A percentile compares a stretch with the other conserved stretches of the same genome.
phyloP scores from a whole-genome alignment of 2,329 filamentous ascomycete species.

The Aspergillus fischeri region DNA sequence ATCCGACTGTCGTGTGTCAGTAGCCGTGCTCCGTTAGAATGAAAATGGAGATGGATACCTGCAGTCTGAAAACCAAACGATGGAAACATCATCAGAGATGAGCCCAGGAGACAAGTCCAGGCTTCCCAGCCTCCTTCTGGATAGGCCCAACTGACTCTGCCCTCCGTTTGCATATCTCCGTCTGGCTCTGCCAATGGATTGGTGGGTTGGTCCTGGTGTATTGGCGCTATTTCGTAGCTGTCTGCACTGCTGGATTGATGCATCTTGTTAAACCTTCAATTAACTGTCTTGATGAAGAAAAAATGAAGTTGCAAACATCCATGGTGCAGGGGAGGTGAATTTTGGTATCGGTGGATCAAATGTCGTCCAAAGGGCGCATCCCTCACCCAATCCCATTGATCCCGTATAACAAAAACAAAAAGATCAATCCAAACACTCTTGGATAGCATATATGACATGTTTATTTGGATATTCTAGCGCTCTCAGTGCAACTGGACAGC shows the following conservation, averaged over 20 bases:
- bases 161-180: neutral
- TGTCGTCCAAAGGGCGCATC: neutral
- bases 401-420: neutral
- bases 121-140: conserved; percentile 31
- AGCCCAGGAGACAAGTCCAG: conserved; percentile 33
- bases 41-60: conserved; percentile 10
- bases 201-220: neutral
- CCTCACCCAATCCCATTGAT: neutral
- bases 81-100: conserved; percentile 34
- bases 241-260: neutral
- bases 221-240: neutral
- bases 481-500: neutral
- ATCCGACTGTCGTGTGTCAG: conserved; percentile 36
- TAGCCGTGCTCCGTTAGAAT: neutral
- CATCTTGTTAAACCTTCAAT: neutral
- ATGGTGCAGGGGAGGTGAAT: neutral
- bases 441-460: neutral
- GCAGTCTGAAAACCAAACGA: conserved; percentile 47
- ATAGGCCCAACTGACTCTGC: conserved; percentile 4
- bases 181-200: neutral
- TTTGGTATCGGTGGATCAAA: neutral
- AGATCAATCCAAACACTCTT: neutral
- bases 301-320: neutral
- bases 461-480: neutral
- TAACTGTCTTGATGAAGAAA: neutral